These are phyloP conservation scores for Podaxis sp. DNA, from an alignment of 768 basidiomycete species.

Conservation along the genomic window DNA sequence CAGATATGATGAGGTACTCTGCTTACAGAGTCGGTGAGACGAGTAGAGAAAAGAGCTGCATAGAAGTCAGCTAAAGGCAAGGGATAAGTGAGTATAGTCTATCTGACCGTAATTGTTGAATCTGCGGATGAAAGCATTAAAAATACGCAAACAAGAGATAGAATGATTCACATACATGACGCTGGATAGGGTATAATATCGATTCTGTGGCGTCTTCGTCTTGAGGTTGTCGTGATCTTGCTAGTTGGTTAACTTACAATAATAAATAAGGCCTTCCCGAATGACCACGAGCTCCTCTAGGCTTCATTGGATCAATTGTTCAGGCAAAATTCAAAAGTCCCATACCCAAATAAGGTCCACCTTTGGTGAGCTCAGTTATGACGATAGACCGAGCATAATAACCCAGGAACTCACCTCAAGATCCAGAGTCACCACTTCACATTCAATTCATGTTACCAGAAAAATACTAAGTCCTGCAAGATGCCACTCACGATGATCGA, in stretches of 20 bases:
- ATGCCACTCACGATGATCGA: constrained; percentile 47
- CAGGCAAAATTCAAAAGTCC: not conserved
- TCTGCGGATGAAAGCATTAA: constrained; percentile 24
- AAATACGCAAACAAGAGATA: not conserved
- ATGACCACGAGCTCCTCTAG: constrained; percentile 54
- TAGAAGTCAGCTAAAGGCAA: not conserved
- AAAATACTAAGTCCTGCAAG: no score
- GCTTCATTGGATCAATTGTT: not conserved
- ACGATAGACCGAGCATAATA: not conserved
- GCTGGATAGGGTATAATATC: constrained; percentile 53
- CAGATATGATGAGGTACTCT: not conserved
- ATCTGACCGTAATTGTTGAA: constrained; percentile 55
- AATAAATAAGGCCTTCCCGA: constrained; percentile 55
- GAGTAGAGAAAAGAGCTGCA: constrained; percentile 9
- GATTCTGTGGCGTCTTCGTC: constrained; percentile 39
- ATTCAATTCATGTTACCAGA: not conserved
- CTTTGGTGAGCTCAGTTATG: constrained; percentile 27
- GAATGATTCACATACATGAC: constrained; percentile 42
- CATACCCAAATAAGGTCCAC: constrained; percentile 56
- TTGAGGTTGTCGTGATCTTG: not conserved
- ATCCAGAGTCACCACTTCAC: constrained; percentile 49
- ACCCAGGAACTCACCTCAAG: constrained; percentile 40
- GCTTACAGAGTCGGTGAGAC: constrained; percentile 5
- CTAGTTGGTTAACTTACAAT: constrained; percentile 35
- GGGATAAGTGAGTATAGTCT: not conserved